Conservation (phyloP, 2,329 filamentous ascomycete genomes). For the Magnaporthiopsis incrustans region DNA sequence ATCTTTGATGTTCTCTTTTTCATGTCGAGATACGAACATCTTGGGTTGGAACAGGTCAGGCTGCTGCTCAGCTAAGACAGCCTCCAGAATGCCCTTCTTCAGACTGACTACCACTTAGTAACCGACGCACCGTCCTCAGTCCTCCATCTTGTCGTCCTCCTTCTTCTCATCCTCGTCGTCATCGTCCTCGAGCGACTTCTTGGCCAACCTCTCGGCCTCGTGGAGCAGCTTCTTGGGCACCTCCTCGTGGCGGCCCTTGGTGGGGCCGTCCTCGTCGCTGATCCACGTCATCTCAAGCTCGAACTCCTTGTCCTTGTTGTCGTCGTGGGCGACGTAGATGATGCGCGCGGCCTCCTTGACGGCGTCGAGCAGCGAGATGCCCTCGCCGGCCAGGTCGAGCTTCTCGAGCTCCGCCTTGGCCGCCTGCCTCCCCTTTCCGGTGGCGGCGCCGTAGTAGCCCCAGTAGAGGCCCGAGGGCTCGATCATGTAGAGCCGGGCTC, state of each 20-base stretch:
- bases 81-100: not conserved
- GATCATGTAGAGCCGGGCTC: constrained; percentile 96
- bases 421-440: constrained; percentile 91
- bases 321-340: constrained; percentile 95
- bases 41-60: not conserved
- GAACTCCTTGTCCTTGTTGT: constrained; percentile 99
- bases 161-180: constrained; percentile 64
- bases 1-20: not conserved
- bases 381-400: constrained; percentile 72
- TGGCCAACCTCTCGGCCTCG: constrained; percentile 87
- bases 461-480: constrained; percentile 96
- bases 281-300: constrained; percentile 99
- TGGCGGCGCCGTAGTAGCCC: constrained; percentile 98
- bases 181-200: constrained; percentile 80
- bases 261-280: constrained; percentile 74
- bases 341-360: constrained; percentile 96
- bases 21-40: constrained; percentile 4
- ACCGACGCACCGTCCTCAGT: constrained; percentile 36
- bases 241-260: constrained; percentile 86
- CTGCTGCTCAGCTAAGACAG: not conserved
- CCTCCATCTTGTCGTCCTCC: constrained; percentile 75
- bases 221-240: constrained; percentile 85
- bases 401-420: constrained; percentile 99
- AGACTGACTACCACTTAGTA: not conserved
- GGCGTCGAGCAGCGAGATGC: constrained; percentile 72